Evolutionary conservation across 768 basidiomycete genomes (phyloP).

Genomic region (Steccherinum ochraceum): DNA sequence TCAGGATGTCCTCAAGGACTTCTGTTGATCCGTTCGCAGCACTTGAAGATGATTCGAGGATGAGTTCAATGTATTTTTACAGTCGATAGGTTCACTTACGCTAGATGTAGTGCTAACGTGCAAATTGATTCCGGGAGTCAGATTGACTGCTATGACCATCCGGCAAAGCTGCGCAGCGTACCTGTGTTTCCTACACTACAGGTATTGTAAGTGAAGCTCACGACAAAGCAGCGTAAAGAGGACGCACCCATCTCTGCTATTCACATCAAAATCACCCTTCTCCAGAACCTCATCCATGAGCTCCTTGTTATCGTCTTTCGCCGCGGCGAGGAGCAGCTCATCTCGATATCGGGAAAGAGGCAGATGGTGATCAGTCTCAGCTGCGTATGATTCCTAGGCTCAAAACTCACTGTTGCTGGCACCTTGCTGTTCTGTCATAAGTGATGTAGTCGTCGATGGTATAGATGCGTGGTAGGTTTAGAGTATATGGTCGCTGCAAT

Average conservation of each 20-base stretch:
- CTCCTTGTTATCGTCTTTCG: conserved; percentile 67
- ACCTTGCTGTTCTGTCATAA: conserved; percentile 12
- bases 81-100: conserved; percentile 41
- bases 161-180: conserved; percentile 26
- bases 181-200: conserved; percentile 70
- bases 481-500: too few species aligned
- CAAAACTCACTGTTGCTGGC: conserved; percentile 18
- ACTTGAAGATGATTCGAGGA: conserved; percentile 24
- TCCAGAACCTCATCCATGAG: conserved; percentile 55
- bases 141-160: background rate
- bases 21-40: conserved; percentile 50
- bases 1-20: conserved; percentile 68
- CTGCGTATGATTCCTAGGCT: too few species aligned
- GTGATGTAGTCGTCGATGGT: background rate
- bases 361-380: background rate
- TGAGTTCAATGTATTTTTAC: background rate
- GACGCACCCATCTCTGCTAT: conserved; percentile 74
- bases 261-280: conserved; percentile 58
- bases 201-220: background rate
- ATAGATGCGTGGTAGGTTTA: too few species aligned
- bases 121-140: background rate
- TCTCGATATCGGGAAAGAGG: too few species aligned
- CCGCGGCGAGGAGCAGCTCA: conserved; percentile 66
- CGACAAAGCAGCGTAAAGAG: background rate
- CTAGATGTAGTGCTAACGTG: conserved; percentile 58